Evolutionary conservation across 192 early-diverging fungal species (phyloP).

Genomic region (Backusella westeae): DNA sequence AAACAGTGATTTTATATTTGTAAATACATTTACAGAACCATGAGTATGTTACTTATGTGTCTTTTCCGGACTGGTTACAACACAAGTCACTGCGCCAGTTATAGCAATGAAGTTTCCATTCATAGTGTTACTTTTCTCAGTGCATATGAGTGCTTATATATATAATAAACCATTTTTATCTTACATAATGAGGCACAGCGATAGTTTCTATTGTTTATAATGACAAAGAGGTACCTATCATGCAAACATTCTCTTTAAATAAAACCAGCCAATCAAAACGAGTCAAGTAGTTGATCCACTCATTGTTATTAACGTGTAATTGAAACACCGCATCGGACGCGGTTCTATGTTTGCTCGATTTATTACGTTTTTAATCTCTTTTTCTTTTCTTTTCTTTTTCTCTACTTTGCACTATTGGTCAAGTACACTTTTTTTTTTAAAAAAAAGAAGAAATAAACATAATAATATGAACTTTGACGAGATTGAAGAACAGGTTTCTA

Average conservation of each 20-base stretch:
- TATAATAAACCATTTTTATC: background rate
- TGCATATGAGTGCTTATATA: background rate
- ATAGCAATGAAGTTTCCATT: too few relatives aligned
- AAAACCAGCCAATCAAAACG: background rate
- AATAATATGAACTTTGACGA: constrained; percentile 76
- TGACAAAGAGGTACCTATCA: background rate
- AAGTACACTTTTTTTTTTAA: background rate
- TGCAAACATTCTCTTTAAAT: background rate
- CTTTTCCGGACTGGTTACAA: too few relatives aligned
- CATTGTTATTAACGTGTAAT: background rate
- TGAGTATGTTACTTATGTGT: too few relatives aligned
- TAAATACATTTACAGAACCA: too few relatives aligned
- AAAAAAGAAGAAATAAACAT: background rate
- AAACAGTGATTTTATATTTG: too few relatives aligned
- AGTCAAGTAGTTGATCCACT: background rate
- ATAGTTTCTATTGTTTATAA: background rate
- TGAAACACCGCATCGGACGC: background rate
- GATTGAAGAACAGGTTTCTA: constrained; percentile 74
- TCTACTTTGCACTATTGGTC: too few relatives aligned
- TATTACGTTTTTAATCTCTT: background rate
- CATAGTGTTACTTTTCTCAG: too few relatives aligned
- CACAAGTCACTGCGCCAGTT: too few relatives aligned
- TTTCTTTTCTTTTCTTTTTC: background rate
- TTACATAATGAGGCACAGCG: background rate
- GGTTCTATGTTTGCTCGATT: background rate